phyloP scores from a whole-genome alignment of 371 early-diverging fungal species.

The Mortierella sp. region DNA sequence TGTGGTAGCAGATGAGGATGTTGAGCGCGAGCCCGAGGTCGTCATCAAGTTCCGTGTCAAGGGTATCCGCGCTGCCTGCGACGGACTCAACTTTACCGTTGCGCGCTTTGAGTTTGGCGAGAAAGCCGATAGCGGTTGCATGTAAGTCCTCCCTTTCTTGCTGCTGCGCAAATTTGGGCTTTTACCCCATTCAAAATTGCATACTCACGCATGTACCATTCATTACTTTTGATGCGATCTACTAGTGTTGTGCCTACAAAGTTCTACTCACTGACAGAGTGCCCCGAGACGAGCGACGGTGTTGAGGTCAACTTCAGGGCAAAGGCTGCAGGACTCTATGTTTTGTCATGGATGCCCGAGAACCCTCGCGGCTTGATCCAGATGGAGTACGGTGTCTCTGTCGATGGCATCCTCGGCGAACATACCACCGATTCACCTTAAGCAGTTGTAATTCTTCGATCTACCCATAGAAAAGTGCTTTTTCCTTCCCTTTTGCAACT shows the following conservation, averaged over 20 bases:
- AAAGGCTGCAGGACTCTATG: conserved; percentile 51
- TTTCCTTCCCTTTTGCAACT: neutral
- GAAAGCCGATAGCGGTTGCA: conserved; percentile 36
- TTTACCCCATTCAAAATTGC: neutral
- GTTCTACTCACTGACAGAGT: conserved; percentile 29
- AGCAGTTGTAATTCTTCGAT: neutral
- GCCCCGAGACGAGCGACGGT: conserved; percentile 33
- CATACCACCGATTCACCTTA: conserved; percentile 35
- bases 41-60: conserved; percentile 48
- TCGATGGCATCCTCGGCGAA: conserved; percentile 43
- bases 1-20: conserved; percentile 54
- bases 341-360: conserved; percentile 53
- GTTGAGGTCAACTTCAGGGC: conserved; percentile 50
- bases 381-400: conserved; percentile 54
- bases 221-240: neutral
- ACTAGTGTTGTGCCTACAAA: conserved; percentile 50
- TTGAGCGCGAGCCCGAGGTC: conserved; percentile 47
- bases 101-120: conserved; percentile 53
- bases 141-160: conserved; percentile 31
- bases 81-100: conserved; percentile 52
- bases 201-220: neutral
- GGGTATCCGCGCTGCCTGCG: conserved; percentile 48
- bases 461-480: neutral
- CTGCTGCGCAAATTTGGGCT: neutral
- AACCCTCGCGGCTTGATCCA: conserved; percentile 45